Conservation (phyloP, 495 filamentous ascomycete genomes). For the Aspergillus ostianus region DNA sequence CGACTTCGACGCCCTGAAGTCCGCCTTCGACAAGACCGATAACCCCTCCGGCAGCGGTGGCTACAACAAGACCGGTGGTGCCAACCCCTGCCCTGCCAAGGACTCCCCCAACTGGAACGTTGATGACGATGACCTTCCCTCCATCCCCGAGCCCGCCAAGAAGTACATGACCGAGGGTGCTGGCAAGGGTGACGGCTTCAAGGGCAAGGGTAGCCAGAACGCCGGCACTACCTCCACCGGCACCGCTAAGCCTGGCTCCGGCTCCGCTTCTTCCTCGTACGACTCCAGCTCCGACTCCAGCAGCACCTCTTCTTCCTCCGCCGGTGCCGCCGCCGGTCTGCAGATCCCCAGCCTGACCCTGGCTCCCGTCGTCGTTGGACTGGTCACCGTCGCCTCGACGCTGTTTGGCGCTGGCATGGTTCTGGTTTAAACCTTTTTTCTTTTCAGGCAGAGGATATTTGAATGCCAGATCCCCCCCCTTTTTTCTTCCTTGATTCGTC, state of each 20-base stretch:
- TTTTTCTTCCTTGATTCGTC: conserved; percentile 15
- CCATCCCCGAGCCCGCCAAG: conserved; percentile 66
- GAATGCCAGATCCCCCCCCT: conserved; percentile 4
- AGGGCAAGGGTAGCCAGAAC: conserved; percentile 70
- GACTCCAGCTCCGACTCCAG: conserved; percentile 4
- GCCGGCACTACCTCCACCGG: conserved; percentile 59
- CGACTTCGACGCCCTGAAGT: conserved; percentile 69
- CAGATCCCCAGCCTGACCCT: conserved; percentile 48
- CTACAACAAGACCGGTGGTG: conserved; percentile 64
- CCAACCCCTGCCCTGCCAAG: conserved; percentile 66
- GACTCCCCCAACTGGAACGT: conserved; percentile 72
- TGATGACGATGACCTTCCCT: conserved; percentile 62
- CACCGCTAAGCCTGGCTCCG: conserved; percentile 64
- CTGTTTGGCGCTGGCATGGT: conserved; percentile 62
- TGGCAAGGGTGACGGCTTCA: conserved; percentile 68
- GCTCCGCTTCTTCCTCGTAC: conserved; percentile 23
- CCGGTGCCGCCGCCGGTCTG: conserved; percentile 45
- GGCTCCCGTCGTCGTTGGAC: conserved; percentile 52
- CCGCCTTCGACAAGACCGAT: conserved; percentile 58
- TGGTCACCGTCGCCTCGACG: conserved; percentile 56
- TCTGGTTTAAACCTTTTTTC: conserved; percentile 29
- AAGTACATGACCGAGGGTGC: conserved; percentile 73
- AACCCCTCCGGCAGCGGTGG: conserved; percentile 74
- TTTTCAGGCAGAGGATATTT: conserved; percentile 32
- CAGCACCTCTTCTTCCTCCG: conserved; percentile 31